Conservation (phyloP, 352 stramenopile genomes). For the Phytophthora fragariae region DNA sequence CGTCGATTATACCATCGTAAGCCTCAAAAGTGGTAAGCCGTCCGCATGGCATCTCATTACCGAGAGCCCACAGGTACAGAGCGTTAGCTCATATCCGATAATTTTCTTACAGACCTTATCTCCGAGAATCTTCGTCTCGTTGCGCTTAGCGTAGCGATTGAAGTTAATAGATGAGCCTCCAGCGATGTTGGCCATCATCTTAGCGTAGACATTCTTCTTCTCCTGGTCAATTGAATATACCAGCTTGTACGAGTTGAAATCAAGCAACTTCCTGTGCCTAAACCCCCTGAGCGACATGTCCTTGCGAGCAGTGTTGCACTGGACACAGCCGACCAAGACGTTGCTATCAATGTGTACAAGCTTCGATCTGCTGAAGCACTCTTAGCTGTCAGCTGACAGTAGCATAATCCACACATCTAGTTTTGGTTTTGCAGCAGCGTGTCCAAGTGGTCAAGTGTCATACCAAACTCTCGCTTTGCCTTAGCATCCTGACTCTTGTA, state of each 20-base stretch:
- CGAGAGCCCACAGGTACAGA: too few relatives aligned
- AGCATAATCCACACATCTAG: constrained; percentile 36
- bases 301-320: too few relatives aligned
- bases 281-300: constrained; percentile 20
- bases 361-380: constrained; percentile 33
- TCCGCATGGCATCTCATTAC: too few relatives aligned
- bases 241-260: constrained; percentile 25
- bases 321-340: too few relatives aligned
- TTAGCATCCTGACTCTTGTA: too few relatives aligned
- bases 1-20: not conserved
- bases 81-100: too few relatives aligned
- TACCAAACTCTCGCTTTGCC: too few relatives aligned
- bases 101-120: too few relatives aligned
- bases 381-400: constrained; percentile 23
- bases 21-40: too few relatives aligned
- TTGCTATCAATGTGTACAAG: too few relatives aligned
- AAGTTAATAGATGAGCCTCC: constrained; percentile 25
- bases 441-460: constrained; percentile 8
- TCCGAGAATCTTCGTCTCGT: too few relatives aligned
- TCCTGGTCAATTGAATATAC: constrained; percentile 31
- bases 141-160: too few relatives aligned
- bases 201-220: constrained; percentile 28
- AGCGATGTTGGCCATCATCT: constrained; percentile 32
- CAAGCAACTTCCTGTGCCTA: constrained; percentile 27
- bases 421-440: constrained; percentile 29